A percentile compares a stretch with the other conserved stretches of the same genome.
Conservation (phyloP, 352 stramenopile genomes). For the Globisporangium orthogonon region DNA sequence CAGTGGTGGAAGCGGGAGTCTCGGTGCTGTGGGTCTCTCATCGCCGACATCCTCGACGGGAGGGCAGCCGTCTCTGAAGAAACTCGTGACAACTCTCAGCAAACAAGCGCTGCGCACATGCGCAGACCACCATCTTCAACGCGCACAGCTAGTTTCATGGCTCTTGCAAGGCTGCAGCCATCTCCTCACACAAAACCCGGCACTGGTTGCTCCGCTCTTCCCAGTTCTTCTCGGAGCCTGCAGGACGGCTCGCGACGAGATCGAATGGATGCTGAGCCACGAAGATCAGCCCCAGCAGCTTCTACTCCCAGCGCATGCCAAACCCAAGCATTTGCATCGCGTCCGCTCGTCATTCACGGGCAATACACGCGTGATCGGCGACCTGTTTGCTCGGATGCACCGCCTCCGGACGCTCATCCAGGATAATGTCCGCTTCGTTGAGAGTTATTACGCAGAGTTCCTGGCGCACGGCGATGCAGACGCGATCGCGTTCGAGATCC, state of each 20-base stretch:
- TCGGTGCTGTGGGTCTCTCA: neutral
- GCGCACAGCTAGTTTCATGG: slow-evolving; percentile 31
- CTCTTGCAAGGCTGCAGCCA: slow-evolving; percentile 25
- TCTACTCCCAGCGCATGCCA: slow-evolving; percentile 37
- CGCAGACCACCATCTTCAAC: slow-evolving; percentile 26
- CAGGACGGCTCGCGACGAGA: slow-evolving; percentile 28
- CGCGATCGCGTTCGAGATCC: slow-evolving; percentile 34
- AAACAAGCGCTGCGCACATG: slow-evolving; percentile 40
- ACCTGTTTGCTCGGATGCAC: slow-evolving; percentile 20
- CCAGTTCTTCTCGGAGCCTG: slow-evolving; percentile 35
- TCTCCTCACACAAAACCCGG: slow-evolving; percentile 34
- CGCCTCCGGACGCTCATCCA: slow-evolving; percentile 19
- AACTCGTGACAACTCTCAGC: slow-evolving; percentile 28
- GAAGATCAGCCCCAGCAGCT: slow-evolving; percentile 7
- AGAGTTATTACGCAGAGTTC: slow-evolving; percentile 35
- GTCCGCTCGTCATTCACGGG: slow-evolving; percentile 18
- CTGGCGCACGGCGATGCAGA: slow-evolving; percentile 38
- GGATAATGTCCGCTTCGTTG: slow-evolving; percentile 16
- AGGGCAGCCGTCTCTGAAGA: slow-evolving; percentile 24
- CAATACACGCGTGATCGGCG: slow-evolving; percentile 12
- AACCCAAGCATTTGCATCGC: slow-evolving; percentile 44
- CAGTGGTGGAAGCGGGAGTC: neutral
- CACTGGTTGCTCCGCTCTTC: slow-evolving; percentile 35
- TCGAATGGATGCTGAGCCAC: slow-evolving; percentile 51
- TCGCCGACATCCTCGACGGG: slow-evolving; percentile 5